Evolutionary conservation across 306 rosid genomes (phyloP).

Genomic region (Rubus parviflorus): DNA sequence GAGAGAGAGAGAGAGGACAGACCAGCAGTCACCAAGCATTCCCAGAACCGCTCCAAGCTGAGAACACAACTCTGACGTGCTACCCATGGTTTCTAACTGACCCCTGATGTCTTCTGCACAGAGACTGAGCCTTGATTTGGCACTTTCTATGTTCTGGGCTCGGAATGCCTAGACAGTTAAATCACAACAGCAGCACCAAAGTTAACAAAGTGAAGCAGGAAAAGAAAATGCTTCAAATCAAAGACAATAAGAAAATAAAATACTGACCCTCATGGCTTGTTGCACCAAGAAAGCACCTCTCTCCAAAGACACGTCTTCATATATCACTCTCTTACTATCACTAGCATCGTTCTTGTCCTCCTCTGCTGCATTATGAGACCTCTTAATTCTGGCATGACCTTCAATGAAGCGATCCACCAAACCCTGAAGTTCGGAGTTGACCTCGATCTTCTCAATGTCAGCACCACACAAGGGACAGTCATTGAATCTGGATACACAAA

Average conservation of each 20-base stretch:
- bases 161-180: slow-evolving; percentile 72
- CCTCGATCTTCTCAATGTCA: slow-evolving; percentile 79
- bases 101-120: slow-evolving; percentile 81
- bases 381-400: slow-evolving; percentile 94
- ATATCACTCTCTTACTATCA: slow-evolving; percentile 49
- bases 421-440: slow-evolving; percentile 68
- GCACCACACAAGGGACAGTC: slow-evolving; percentile 95
- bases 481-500: slow-evolving; percentile 72
- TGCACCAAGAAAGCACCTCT: slow-evolving; percentile 97
- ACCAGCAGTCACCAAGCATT: slow-evolving; percentile 99
- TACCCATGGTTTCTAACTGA: slow-evolving; percentile 69
- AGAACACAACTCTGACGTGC: slow-evolving; percentile 80
- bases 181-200: slow-evolving; percentile 1
- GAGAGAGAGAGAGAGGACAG: slow-evolving; percentile 27
- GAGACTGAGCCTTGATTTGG: slow-evolving; percentile 82
- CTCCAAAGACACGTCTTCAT: slow-evolving; percentile 94
- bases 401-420: slow-evolving; percentile 90
- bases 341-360: slow-evolving; percentile 33
- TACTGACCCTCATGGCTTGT: slow-evolving; percentile 95
- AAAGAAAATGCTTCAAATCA: background rate
- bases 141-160: slow-evolving; percentile 89
- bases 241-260: background rate
- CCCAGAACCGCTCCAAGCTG: slow-evolving; percentile 99
- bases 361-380: slow-evolving; percentile 49
- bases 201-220: background rate